Evolutionary conservation across 192 early-diverging fungal species (phyloP), one percentile per base, ranked within the genome.

Genomic region (Linnemannia schmuckeri): DNA sequence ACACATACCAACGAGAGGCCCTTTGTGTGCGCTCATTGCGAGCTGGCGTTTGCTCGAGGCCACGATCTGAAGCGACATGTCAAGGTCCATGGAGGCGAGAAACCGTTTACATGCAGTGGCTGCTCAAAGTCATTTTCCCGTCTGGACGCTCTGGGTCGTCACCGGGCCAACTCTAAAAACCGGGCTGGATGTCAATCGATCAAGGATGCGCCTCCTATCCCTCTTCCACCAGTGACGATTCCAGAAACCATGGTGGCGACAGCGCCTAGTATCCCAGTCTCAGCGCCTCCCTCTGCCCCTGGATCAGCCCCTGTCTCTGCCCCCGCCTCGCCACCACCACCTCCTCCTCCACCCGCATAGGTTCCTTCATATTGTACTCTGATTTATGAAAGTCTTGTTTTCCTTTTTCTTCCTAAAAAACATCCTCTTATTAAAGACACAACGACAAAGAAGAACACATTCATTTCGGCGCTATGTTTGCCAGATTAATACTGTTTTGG

Each of bases 21-120:
- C 35, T 95, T 92, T 88, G 82, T 87, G 76, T 97, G 95, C 71
- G 77, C 79, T 12, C 93, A 92, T 90, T 98, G 97, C 87, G 78
- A 90, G 2, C 90, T 91, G 52, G 88, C 91, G 13, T 98, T 98
- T 90, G 93, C 96, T 33, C 92, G 97, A 8, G 94, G 96, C 85
- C 96, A 98, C 80, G 85, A 98, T 83, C 90, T 96, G 68, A 98
- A 97, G 85, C 93, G 97, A 37, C 95, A 96, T 75, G 91, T 93
- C 83, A 94, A 94, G 82, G 81, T 96, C 33, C 95, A 96, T 66
- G 92, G 92, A 37, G 94, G 94, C 37, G 89, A 93, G 69, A 94
- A 94, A 82, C 94, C 95, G 35, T 94, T 93, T 82, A 92, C 89
- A 24, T 96, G 95, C 74, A 89, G 88, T 20, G 85, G 92, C 49